Base-by-base conservation (phyloP, 768 basidiomycete genomes). In the Leccinum fibrillosum region DNA sequence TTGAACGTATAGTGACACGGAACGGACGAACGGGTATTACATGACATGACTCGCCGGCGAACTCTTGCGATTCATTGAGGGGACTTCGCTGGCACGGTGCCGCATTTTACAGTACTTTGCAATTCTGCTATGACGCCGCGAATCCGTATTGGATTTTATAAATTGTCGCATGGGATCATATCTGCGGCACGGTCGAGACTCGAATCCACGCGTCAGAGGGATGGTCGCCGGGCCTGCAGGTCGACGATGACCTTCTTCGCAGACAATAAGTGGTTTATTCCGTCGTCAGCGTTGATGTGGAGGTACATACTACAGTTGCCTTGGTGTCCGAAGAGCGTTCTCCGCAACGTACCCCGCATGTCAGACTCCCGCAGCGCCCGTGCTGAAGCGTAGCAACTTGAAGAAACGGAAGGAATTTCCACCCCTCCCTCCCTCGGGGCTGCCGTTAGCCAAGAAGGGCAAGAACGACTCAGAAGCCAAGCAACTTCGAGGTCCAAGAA, bases 371-470 rank as follows among this genome's bases (percentile, higher is more conserved):
- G 28, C 28, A 28, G 28, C 28, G 28, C 28, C 28, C 32, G 32
- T 34, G 12, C 12, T 34, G 32, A 34, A 4, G 5, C 32, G 32
- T 2, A 5, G 32, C 32, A 34, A 34, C 5, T 28, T 2, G 28
- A 34, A 35, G 32, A 93, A 89, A 75, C 86, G 85, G 66, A 90
- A 86, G 71, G 85, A 82, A 49, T 80, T 6, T 80, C 81, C 35
- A 80, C 82, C 30, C 30, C 30, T 32, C 1, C 70, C 74, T 32
- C 32, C 32, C 5, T 34, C 32, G 32, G 2, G 83, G 78, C 1
- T 80, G 12, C 5, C 82, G 8, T 82, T 85, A 28, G 28, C 28
- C 28, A 28, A 28, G 2, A 28, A 28, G 8, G 28, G 28, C 28
- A 28, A 28, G 28, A 28, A 28, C 28, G 9, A 28, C 26, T 26